Evolutionary conservation across 2,329 filamentous ascomycete genomes (phyloP).

Genomic region (Sclerotinia spermophila): DNA sequence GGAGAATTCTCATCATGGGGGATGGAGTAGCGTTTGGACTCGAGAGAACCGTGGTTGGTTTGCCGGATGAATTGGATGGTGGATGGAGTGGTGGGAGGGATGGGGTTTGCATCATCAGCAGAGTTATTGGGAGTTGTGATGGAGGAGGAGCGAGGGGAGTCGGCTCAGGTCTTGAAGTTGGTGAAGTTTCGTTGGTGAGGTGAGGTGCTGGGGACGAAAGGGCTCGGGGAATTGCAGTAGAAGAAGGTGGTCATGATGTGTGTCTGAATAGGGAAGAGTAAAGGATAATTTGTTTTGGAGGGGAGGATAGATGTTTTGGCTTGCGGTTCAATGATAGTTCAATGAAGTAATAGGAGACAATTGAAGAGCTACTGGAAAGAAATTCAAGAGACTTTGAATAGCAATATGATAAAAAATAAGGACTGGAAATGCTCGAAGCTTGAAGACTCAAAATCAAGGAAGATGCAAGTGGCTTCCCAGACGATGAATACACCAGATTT

Average conservation of each 20-base stretch:
- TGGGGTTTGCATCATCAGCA: not conserved
- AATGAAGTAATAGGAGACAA: too few species aligned
- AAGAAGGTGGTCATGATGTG: not conserved
- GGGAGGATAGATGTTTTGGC: too few species aligned
- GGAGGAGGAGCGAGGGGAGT: not conserved
- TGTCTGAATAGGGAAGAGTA: not conserved
- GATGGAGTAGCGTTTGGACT: slow-evolving; percentile 44
- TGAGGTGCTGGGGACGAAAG: not conserved
- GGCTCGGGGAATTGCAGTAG: not conserved
- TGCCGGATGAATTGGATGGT: slow-evolving; percentile 45
- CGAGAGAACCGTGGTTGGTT: slow-evolving; percentile 45
- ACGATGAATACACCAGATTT: not conserved
- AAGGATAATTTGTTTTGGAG: not conserved
- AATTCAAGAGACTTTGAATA: not conserved
- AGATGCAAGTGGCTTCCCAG: not conserved
- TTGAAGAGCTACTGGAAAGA: not conserved
- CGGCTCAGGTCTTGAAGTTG: not conserved
- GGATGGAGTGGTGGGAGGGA: slow-evolving; percentile 9
- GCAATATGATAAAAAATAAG: not conserved
- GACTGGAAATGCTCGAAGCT: not conserved
- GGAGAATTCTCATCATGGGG: slow-evolving; percentile 16
- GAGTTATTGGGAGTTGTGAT: not conserved
- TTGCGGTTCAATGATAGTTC: not conserved
- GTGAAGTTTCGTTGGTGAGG: slow-evolving; percentile 2
- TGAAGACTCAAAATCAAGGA: not conserved